A percentile compares a stretch with the other conserved stretches of the same genome.
Conservation (phyloP, 1,284 basidiomycete genomes). For the Cutaneotrichosporon sp. region DNA sequence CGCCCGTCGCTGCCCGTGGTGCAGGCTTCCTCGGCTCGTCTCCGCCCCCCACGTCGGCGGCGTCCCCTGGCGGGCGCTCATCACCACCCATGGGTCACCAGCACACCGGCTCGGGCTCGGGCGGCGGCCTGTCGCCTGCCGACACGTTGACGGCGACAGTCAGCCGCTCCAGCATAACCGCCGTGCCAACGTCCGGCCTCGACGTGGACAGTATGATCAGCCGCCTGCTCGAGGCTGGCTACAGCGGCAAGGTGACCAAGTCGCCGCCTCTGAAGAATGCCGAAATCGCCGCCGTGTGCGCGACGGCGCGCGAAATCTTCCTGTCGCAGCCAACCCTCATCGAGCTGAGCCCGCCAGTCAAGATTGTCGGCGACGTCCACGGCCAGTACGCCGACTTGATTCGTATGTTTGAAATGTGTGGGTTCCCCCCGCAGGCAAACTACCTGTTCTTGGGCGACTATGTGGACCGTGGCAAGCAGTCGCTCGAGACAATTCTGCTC, state of each 20-base stretch:
- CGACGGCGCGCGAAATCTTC: constrained; percentile 95
- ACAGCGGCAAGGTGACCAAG: constrained; percentile 96
- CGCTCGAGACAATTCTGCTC: constrained; percentile 93
- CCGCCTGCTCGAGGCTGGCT: constrained; percentile 91
- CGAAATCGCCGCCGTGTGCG: constrained; percentile 92
- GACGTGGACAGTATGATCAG: constrained; percentile 99
- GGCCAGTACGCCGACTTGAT: constrained; percentile 98
- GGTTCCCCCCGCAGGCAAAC: constrained; percentile 94
- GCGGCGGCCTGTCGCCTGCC: constrained; percentile 31
- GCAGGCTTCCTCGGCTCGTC: constrained; percentile 27
- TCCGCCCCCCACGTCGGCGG: constrained; percentile 36
- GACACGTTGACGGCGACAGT: constrained; percentile 34
- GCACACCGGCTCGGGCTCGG: constrained; percentile 26
- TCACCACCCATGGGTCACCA: constrained; percentile 25
- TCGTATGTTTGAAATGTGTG: constrained; percentile 98
- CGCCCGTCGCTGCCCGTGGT: constrained; percentile 43
- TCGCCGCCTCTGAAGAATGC: constrained; percentile 93
- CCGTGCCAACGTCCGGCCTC: constrained; percentile 47
- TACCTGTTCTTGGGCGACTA: constrained; percentile 99
- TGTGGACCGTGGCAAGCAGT: constrained; percentile 97
- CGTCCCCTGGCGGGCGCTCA: constrained; percentile 21
- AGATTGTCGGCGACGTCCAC: constrained; percentile 99
- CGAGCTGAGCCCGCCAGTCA: constrained; percentile 95
- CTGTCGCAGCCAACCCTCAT: constrained; percentile 95
- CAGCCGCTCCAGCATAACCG: constrained; percentile 28